Conservation (phyloP, 176 grass and related monocot species). For the Tillandsia fasciculata region DNA sequence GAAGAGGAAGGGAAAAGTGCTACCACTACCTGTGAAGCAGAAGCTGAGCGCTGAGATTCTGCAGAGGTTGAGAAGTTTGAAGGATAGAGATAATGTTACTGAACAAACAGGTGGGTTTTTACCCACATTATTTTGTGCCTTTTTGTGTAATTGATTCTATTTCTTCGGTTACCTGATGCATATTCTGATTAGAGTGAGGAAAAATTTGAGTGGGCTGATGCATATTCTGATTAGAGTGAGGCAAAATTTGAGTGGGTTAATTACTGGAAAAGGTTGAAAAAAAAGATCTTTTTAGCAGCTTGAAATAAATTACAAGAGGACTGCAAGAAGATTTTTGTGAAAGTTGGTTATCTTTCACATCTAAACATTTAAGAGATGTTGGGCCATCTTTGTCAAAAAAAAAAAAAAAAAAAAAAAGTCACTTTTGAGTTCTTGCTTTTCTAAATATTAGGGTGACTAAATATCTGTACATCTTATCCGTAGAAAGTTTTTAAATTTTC, state of each 20-base stretch:
- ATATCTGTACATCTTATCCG: too few species aligned
- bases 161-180: constrained; percentile 1
- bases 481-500: too few species aligned
- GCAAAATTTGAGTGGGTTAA: not conserved
- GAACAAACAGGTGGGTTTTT: constrained; percentile 53
- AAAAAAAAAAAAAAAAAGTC: not conserved
- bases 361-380: not conserved
- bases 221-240: constrained; percentile 4
- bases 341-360: not conserved
- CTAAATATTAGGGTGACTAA: too few species aligned
- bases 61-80: constrained; percentile 31
- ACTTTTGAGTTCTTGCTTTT: not conserved
- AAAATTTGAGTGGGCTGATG: not conserved
- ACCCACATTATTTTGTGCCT: not conserved
- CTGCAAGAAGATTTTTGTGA: not conserved
- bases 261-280: not conserved
- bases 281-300: not conserved
- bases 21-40: constrained; percentile 51
- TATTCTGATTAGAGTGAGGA: constrained; percentile 4
- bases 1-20: constrained; percentile 37
- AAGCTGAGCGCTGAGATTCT: constrained; percentile 60
- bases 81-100: constrained; percentile 25
- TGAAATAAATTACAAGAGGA: too few species aligned
- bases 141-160: not conserved
- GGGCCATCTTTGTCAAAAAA: not conserved